Base-by-base conservation (phyloP, 2,329 filamentous ascomycete species). In the Colletotrichum caudatum region DNA sequence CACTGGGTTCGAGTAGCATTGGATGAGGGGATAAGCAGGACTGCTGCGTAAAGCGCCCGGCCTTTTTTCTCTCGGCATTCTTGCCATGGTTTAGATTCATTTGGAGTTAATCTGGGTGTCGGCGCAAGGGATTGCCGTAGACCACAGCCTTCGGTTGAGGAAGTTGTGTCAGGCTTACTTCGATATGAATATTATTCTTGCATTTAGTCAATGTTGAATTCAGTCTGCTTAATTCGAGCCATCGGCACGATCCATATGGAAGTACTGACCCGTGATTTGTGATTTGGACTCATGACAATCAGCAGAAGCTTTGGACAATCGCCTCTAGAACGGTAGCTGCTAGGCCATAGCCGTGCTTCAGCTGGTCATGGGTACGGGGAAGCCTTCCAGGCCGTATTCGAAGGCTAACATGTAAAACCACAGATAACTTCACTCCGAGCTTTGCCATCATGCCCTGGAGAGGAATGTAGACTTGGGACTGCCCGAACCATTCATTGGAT, bases 81-180 rank as follows among this genome's bases (percentile, higher is more conserved):
- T 26, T 29, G 12, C 39, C 33, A 66, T 39, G 44, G 33, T 58
- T 50, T 48, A 46, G 33, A 66, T 23, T 59, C 48, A 54, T 64
- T 54, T 54, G 61, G 61, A 53, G 48, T 64, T 54, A 9, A 29
- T 18, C 5, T 18, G 35, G 61, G 23, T 16, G 48, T 20, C 46
- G 60, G 60, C 46, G n/a, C 33, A 51, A 26, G 46, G 46, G 33
- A 12, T 46, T 37, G 48, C 48, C 61, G 54, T 33, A 64, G 9
- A 64, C 39, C 23, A 51, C 23, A 64, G 23, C 33, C 50, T 41
- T 39, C 9, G 16, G 9, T 35, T 12, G 20, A 7, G 61, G n/a
- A 29, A 18, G 16, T 35, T 18, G n/a, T 50, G 33, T 35, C 46
- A 16, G 35, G 61, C 20, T 64, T 41, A 14, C 7, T 18, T 12